Evolutionary conservation across 371 early-diverging fungal genomes (phyloP), one percentile per base, ranked within the genome.

Genomic region (Rhizopus microsporus): DNA sequence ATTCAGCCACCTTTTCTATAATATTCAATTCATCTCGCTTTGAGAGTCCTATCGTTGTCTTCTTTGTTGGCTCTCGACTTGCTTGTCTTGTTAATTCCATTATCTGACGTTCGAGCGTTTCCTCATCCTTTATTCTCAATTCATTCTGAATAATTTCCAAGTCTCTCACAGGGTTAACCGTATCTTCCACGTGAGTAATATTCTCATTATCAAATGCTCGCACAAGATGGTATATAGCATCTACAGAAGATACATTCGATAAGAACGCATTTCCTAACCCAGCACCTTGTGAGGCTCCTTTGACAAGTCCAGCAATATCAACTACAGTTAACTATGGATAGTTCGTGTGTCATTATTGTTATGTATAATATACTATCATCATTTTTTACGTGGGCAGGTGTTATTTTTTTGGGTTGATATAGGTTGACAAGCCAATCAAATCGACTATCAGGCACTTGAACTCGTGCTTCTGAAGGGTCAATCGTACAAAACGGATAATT

Each of bases 301-400:
- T 88, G n/a, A 96, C 92, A 49, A 98, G 86, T 31, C 98, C 97
- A 32, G 98, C 98, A 82, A 98, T 98, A 74, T 98, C 97, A 32
- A 89, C 88, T 38, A 95, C 88, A 7, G 88, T 89, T 64, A 98
- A 72, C 77, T 77, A 54, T 43, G 7, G 7, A 43, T 17, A 43
- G 2, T 23, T 23, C 10, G 44, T n/a, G 1, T n/a, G 8, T 43
- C 44, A 43, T 2, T 43, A 43, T 13, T 7, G 7, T n/a, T 15
- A 12, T 7, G n/a, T 4, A n/a, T 7, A 38, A 39, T 51, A 12
- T 23, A 23, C 7, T 32, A 15, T 13, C 42, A 35, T 56, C 12
- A 55, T 5, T 45, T 8, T 50, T 65, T 65, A 78, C 75, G 68
- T 82, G 82, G 15, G 88, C 86, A 31, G 88, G 88, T 40, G 84